phyloP scores from a whole-genome alignment of 1,139 yeast genomes.

The Scheffersomyces cryptocercus region DNA sequence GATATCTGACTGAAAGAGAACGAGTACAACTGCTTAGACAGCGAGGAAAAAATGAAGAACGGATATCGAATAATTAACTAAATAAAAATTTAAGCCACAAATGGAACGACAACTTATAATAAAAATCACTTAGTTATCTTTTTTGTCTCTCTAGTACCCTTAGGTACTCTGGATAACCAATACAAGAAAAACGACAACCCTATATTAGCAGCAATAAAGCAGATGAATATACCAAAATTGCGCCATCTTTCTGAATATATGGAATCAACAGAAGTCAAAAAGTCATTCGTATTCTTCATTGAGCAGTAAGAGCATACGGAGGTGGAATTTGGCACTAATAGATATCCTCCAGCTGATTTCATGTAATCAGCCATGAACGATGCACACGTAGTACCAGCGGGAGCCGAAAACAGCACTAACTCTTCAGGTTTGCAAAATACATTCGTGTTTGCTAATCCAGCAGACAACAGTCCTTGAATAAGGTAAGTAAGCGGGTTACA shows the following conservation, averaged over 20 bases:
- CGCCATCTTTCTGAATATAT: slow-evolving; percentile 14
- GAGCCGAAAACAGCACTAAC: slow-evolving; percentile 45
- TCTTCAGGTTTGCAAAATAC: slow-evolving; percentile 47
- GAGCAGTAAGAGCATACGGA: slow-evolving; percentile 11
- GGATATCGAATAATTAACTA: no score
- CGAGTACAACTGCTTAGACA: no score
- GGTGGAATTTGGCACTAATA: slow-evolving; percentile 9
- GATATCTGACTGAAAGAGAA: no score
- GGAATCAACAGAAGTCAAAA: slow-evolving; percentile 10
- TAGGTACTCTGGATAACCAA: slow-evolving; percentile 24
- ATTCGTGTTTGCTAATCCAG: slow-evolving; percentile 15
- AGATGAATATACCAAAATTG: slow-evolving; percentile 12
- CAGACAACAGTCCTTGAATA: slow-evolving; percentile 12
- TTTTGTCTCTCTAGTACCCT: slow-evolving; percentile 22
- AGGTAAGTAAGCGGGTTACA: slow-evolving; percentile 11
- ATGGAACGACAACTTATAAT: no score
- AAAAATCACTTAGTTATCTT: neutral
- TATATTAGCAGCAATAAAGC: slow-evolving; percentile 16
- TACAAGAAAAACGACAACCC: slow-evolving; percentile 16
- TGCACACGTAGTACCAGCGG: slow-evolving; percentile 27
- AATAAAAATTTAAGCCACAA: no score
- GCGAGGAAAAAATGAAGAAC: no score
- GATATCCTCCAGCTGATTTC: slow-evolving; percentile 12
- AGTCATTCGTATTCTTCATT: slow-evolving; percentile 10
- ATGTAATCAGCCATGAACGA: slow-evolving; percentile 13